phyloP scores from a whole-genome alignment of 768 basidiomycete species.

The Boletellus sp. region DNA sequence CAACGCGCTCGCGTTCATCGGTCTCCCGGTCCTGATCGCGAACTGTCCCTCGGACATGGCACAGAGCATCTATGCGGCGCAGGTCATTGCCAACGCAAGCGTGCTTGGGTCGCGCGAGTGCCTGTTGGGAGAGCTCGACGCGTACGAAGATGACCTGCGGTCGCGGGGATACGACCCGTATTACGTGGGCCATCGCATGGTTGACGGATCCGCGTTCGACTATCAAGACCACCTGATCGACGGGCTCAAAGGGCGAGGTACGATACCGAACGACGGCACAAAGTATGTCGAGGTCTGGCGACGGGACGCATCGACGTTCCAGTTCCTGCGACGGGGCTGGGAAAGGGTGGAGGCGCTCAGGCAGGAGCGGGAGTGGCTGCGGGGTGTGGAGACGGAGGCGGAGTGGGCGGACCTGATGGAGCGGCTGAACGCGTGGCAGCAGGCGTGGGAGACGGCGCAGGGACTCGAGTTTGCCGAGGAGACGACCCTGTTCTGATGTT shows the following conservation, averaged over 20 bases:
- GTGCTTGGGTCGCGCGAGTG: slow-evolving; percentile 37
- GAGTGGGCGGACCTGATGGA: slow-evolving; percentile 50
- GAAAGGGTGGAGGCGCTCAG: slow-evolving; percentile 42
- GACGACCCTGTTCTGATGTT: slow-evolving; percentile 3
- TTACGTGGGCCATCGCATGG: slow-evolving; percentile 39
- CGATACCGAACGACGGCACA: slow-evolving; percentile 27
- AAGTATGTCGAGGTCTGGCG: slow-evolving; percentile 52
- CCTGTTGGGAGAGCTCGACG: not conserved
- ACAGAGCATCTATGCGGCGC: slow-evolving; percentile 42
- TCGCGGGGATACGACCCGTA: slow-evolving; percentile 43
- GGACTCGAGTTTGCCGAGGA: slow-evolving; percentile 12
- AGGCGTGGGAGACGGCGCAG: slow-evolving; percentile 45
- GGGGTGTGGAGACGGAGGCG: slow-evolving; percentile 46
- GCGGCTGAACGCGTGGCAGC: slow-evolving; percentile 46
- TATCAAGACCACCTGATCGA: slow-evolving; percentile 36
- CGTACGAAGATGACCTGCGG: slow-evolving; percentile 28
- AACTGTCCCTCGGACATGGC: slow-evolving; percentile 37
- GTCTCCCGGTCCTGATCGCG: slow-evolving; percentile 45
- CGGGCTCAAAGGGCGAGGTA: slow-evolving; percentile 12
- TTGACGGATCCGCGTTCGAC: slow-evolving; percentile 25
- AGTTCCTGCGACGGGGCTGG: slow-evolving; percentile 42
- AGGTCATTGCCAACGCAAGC: slow-evolving; percentile 40
- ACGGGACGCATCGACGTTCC: slow-evolving; percentile 32
- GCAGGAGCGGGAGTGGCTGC: slow-evolving; percentile 39
- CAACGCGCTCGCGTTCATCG: slow-evolving; percentile 53